Conservation (phyloP, 75 land plant species). For the Ceratopteris richardii region DNA sequence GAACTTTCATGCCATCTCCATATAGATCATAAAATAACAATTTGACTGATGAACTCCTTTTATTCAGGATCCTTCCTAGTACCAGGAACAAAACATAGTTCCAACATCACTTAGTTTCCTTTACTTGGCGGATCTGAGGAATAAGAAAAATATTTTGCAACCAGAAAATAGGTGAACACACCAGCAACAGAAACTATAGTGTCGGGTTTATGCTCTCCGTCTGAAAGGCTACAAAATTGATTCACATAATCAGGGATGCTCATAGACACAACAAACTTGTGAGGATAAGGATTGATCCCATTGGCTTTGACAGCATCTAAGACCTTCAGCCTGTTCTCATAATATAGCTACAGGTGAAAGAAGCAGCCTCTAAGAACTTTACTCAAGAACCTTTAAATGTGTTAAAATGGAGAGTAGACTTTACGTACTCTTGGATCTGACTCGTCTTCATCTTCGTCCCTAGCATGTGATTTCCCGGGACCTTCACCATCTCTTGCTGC, state of each 20-base stretch:
- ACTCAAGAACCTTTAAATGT: too few species aligned
- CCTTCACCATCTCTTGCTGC: constrained; percentile 17
- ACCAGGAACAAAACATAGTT: neutral
- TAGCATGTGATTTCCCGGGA: constrained; percentile 17
- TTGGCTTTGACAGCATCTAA: constrained; percentile 40
- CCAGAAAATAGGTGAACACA: neutral
- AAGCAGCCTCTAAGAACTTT: too few species aligned
- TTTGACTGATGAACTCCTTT: constrained; percentile 58
- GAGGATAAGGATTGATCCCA: constrained; percentile 70
- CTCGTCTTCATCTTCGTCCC: constrained; percentile 50
- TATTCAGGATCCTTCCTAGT: constrained; percentile 73
- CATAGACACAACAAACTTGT: constrained; percentile 50
- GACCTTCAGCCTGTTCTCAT: constrained; percentile 54
- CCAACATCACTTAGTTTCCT: neutral
- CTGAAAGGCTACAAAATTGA: constrained; percentile 31
- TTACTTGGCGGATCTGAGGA: neutral
- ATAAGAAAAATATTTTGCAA: neutral
- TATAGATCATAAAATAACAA: constrained; percentile 75
- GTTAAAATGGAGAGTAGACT: too few species aligned
- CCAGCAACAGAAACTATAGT: constrained; percentile 54
- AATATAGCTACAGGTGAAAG: constrained; percentile 53
- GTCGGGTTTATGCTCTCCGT: constrained; percentile 49
- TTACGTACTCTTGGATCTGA: constrained; percentile 70
- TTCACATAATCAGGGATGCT: constrained; percentile 44
- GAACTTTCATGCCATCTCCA: constrained; percentile 69